phyloP scores from a whole-genome alignment of 495 filamentous ascomycete genomes.

The Annulohypoxylon moriforme region DNA sequence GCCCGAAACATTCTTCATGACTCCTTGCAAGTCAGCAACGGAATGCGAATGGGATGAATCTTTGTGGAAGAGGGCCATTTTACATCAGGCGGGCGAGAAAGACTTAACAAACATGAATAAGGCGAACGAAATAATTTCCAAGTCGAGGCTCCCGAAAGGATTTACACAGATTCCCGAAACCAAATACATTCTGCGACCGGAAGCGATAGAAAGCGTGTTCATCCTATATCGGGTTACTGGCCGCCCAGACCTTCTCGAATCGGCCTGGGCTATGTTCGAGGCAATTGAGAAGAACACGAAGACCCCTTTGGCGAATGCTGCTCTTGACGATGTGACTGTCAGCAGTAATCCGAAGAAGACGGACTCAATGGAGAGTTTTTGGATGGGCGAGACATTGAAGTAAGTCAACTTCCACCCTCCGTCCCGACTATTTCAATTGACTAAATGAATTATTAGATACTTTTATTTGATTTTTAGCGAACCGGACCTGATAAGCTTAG shows the following conservation, averaged over 20 bases:
- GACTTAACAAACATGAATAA: slow-evolving; percentile 24
- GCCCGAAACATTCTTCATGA: slow-evolving; percentile 77
- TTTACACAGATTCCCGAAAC: slow-evolving; percentile 66
- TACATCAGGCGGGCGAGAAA: slow-evolving; percentile 20
- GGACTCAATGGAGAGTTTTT: slow-evolving; percentile 64
- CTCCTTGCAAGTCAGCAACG: slow-evolving; percentile 63
- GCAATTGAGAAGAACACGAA: slow-evolving; percentile 60
- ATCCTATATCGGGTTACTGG: slow-evolving; percentile 77
- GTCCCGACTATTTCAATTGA: not conserved
- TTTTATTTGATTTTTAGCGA: slow-evolving; percentile 85
- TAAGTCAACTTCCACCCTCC: slow-evolving; percentile 9
- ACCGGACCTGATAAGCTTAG: slow-evolving; percentile 71
- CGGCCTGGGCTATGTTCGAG: slow-evolving; percentile 70
- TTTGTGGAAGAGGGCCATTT: slow-evolving; percentile 31
- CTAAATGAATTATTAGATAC: slow-evolving; percentile 58
- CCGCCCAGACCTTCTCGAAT: slow-evolving; percentile 60
- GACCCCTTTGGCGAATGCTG: slow-evolving; percentile 63
- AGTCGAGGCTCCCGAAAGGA: slow-evolving; percentile 71
- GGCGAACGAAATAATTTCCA: slow-evolving; percentile 57
- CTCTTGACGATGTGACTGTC: slow-evolving; percentile 57
- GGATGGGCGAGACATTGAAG: slow-evolving; percentile 77
- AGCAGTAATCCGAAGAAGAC: slow-evolving; percentile 42
- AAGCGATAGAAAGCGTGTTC: slow-evolving; percentile 74
- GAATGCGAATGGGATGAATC: slow-evolving; percentile 53
- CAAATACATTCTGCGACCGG: slow-evolving; percentile 79